Evolutionary conservation across 176 grass and related monocot species (phyloP).

Genomic region (Aegilops bicornis): DNA sequence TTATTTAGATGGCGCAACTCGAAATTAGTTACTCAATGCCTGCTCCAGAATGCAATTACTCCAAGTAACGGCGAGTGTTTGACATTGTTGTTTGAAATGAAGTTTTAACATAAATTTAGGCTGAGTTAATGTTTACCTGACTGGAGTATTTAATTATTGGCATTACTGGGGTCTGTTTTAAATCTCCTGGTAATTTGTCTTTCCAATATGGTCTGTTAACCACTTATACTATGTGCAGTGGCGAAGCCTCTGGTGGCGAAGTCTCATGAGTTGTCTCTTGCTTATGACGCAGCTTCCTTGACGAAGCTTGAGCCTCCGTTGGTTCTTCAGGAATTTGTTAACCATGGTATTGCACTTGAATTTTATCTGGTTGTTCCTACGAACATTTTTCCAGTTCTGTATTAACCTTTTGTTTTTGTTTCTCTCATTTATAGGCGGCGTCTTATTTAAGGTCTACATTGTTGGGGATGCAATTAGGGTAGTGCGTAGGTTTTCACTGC

Average conservation of each 20-base stretch:
- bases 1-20: not conserved
- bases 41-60: not conserved
- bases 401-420: constrained; percentile 11
- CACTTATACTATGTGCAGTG: constrained; percentile 55
- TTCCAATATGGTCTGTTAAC: not conserved
- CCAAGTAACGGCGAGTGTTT: not conserved
- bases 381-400: not conserved
- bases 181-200: not conserved
- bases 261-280: constrained; percentile 90
- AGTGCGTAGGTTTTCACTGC: constrained; percentile 86
- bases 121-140: constrained; percentile 1
- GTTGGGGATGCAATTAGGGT: constrained; percentile 90
- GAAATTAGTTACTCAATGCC: not conserved
- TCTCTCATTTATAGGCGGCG: constrained; percentile 59
- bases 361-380: not conserved
- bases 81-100: not conserved
- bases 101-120: not conserved
- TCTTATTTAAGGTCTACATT: constrained; percentile 97
- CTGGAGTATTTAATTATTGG: not conserved
- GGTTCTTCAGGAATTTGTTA: constrained; percentile 97
- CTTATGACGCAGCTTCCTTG: constrained; percentile 80
- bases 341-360: constrained; percentile 60
- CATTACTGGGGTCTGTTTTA: constrained; percentile 4
- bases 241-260: constrained; percentile 91
- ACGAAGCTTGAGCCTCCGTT: constrained; percentile 81